A percentile compares a stretch with the other conserved stretches of the same genome.
Evolutionary conservation across 306 rosid genomes (phyloP).

Genomic region (Quercus cerris): DNA sequence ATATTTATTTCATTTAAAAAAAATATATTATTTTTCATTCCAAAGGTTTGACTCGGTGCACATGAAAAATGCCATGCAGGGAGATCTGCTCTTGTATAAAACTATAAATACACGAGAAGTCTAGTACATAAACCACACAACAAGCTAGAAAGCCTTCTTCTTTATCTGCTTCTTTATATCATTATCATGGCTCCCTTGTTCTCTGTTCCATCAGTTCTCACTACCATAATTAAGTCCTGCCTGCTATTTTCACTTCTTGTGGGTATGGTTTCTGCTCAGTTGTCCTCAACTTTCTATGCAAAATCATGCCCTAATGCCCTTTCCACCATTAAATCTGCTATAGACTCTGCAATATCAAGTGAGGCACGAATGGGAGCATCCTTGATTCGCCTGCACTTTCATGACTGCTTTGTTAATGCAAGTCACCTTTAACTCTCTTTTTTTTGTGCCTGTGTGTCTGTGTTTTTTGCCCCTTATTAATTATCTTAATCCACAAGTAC

Average conservation of each 20-base stretch:
- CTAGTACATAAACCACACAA: background rate
- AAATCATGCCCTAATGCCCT: constrained; percentile 55
- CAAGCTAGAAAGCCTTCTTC: background rate
- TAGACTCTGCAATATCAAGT: constrained; percentile 31
- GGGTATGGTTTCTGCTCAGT: constrained; percentile 42
- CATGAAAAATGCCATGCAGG: too few species aligned
- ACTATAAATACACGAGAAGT: constrained; percentile 13
- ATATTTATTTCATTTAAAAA: too few species aligned
- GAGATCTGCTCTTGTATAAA: background rate
- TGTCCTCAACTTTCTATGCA: constrained; percentile 46
- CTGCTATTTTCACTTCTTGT: constrained; percentile 15
- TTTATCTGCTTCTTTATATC: too few species aligned
- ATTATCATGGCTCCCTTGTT: constrained; percentile 2
- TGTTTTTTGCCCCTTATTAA: too few species aligned
- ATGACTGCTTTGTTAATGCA: constrained; percentile 84
- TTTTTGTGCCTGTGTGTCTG: too few species aligned
- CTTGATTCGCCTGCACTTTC: constrained; percentile 77
- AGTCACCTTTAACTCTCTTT: constrained; percentile 19
- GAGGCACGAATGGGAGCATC: constrained; percentile 85
- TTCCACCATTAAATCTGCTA: constrained; percentile 39
- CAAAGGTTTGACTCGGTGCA: too few species aligned
- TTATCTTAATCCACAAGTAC: too few species aligned
- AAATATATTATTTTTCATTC: too few species aligned
- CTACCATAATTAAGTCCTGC: background rate
- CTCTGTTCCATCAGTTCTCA: background rate